These are phyloP conservation scores for Aspergillus thermomutatus DNA, from an alignment of 2,329 filamentous ascomycete genomes.

Conservation along the genomic window DNA sequence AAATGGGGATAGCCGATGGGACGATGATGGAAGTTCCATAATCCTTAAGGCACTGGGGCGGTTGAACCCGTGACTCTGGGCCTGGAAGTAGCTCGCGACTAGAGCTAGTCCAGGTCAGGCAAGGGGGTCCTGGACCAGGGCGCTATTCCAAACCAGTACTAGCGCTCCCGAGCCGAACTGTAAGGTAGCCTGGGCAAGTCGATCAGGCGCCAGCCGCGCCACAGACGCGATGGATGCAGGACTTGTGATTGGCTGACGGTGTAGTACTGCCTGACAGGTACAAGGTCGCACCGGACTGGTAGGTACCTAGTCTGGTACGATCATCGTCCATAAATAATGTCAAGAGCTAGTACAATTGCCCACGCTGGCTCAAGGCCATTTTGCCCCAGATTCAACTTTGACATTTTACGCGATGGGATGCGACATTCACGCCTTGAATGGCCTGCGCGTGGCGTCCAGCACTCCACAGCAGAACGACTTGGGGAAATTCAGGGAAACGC, in stretches of 20 bases:
- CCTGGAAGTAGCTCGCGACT: constrained; percentile 19
- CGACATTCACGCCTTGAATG: neutral
- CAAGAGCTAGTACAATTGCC: neutral
- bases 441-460: neutral
- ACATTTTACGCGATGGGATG: neutral
- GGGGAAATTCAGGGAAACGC: constrained; percentile 1
- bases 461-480: neutral
- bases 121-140: constrained; percentile 12
- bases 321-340: constrained; percentile 1
- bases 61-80: constrained; percentile 35
- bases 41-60: constrained; percentile 20
- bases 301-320: neutral
- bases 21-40: constrained; percentile 20
- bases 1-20: constrained; percentile 9
- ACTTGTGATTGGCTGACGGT: constrained; percentile 17
- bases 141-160: constrained; percentile 24
- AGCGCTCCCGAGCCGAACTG: constrained; percentile 32
- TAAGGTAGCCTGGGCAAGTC: constrained; percentile 20
- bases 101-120: constrained; percentile 27
- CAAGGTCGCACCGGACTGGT: neutral
- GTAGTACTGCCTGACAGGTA: constrained; percentile 4
- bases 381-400: neutral
- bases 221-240: constrained; percentile 11
- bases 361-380: neutral
- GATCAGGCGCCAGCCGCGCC: constrained; percentile 21